These are phyloP conservation scores for Podospora bellae-mahoneyi DNA, from an alignment of 495 filamentous ascomycete species.

Conservation along the genomic window DNA sequence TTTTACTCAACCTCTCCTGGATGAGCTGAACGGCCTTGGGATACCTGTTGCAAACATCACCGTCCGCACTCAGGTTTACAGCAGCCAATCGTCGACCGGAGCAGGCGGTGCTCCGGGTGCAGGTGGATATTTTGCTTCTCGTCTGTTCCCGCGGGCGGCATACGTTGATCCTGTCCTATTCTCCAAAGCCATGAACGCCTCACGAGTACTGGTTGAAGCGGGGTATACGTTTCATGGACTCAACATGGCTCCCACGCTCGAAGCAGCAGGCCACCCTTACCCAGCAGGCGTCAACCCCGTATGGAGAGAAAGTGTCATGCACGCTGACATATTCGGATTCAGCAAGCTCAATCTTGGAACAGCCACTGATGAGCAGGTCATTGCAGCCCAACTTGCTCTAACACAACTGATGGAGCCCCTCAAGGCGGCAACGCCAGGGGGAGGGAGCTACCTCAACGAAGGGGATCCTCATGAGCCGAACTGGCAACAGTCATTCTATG, in stretches of 20 bases:
- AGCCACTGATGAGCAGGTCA: neutral
- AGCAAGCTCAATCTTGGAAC: slow-evolving; percentile 12
- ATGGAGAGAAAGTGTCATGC: slow-evolving; percentile 7
- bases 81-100: neutral
- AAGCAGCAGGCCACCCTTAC: slow-evolving; percentile 21
- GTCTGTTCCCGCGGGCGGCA: slow-evolving; percentile 48
- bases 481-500: slow-evolving; percentile 59
- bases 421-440: slow-evolving; percentile 30
- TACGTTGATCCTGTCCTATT: slow-evolving; percentile 37
- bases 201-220: slow-evolving; percentile 38
- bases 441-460: slow-evolving; percentile 48
- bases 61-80: slow-evolving; percentile 17
- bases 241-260: slow-evolving; percentile 38
- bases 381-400: slow-evolving; percentile 23
- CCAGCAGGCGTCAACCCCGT: slow-evolving; percentile 1
- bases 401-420: slow-evolving; percentile 32
- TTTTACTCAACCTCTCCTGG: slow-evolving; percentile 35
- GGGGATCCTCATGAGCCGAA: slow-evolving; percentile 54
- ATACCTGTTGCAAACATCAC: slow-evolving; percentile 30
- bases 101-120: slow-evolving; percentile 24
- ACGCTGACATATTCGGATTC: slow-evolving; percentile 10
- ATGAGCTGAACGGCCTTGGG: slow-evolving; percentile 22
- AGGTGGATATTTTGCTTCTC: slow-evolving; percentile 42
- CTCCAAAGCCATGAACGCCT: slow-evolving; percentile 41
- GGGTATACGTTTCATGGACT: slow-evolving; percentile 47